Evolutionary conservation across 2,329 filamentous ascomycete species (phyloP).

Genomic region (Cladophialophora yegresii): DNA sequence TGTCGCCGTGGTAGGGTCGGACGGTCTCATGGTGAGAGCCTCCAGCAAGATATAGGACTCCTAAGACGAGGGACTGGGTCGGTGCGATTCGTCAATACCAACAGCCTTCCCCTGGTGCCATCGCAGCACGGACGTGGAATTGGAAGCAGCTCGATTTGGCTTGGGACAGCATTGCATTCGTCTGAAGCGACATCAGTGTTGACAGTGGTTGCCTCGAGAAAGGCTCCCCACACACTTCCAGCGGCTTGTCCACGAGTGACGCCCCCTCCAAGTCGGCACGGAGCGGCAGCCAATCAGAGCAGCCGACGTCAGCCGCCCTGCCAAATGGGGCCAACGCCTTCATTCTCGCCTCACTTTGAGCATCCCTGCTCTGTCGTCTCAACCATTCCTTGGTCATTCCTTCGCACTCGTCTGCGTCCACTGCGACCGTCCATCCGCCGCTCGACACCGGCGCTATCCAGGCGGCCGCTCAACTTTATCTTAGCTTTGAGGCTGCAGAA

Average conservation of each 20-base stretch:
- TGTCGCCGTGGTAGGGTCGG: constrained; percentile 6
- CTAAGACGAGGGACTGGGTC: neutral
- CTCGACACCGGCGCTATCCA: constrained; percentile 9
- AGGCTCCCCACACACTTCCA: neutral
- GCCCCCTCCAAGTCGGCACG: neutral
- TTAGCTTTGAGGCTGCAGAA: constrained; percentile 15
- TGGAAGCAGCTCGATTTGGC: neutral
- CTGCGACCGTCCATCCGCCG: neutral
- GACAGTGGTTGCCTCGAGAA: constrained; percentile 12
- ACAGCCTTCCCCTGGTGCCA: neutral
- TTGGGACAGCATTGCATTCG: constrained; percentile 2
- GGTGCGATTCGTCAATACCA: neutral
- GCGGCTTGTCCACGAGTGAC: neutral
- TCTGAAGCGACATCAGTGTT: neutral
- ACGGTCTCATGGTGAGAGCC: constrained; percentile 6
- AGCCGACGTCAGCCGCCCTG: constrained; percentile 9
- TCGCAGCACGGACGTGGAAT: neutral
- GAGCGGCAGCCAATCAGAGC: constrained; percentile 5
- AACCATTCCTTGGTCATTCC: neutral
- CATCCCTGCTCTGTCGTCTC: constrained; percentile 9
- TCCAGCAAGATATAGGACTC: constrained; percentile 12
- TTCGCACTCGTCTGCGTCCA: neutral
- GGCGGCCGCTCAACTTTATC: constrained; percentile 14
- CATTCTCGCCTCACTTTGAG: constrained; percentile 16
- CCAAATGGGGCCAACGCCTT: constrained; percentile 12